These are phyloP conservation scores for Talaromyces nanjingensis DNA, from an alignment of 495 filamentous ascomycete genomes.

Conservation along the genomic window DNA sequence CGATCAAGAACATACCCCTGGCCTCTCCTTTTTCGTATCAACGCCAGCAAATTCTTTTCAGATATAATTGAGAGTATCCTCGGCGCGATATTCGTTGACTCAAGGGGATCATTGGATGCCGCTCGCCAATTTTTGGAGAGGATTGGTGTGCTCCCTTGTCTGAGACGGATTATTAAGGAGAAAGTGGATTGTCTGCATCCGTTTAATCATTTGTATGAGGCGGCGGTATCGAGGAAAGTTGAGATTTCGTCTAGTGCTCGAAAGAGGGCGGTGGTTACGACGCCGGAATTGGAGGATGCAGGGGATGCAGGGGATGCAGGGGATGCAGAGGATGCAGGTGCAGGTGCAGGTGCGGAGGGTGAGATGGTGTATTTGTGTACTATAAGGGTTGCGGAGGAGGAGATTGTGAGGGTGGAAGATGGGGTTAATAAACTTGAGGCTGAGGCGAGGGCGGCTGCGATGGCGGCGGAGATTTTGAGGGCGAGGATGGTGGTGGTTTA, in stretches of 20 bases:
- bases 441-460: conserved; percentile 47
- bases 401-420: conserved; percentile 37
- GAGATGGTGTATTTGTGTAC: conserved; percentile 35
- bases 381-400: conserved; percentile 42
- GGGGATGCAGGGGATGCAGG: too few relatives aligned
- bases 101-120: conserved; percentile 45
- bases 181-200: conserved; percentile 64
- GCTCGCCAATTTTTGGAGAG: conserved; percentile 54
- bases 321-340: too few relatives aligned
- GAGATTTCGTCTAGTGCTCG: not conserved
- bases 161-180: conserved; percentile 54
- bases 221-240: conserved; percentile 46
- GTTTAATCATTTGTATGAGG: conserved; percentile 57
- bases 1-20: conserved; percentile 60
- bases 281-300: too few relatives aligned
- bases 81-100: conserved; percentile 84
- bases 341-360: not conserved
- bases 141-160: conserved; percentile 56
- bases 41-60: conserved; percentile 73
- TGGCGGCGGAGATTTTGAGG: conserved; percentile 31
- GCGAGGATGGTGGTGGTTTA: conserved; percentile 9
- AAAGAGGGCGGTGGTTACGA: conserved; percentile 2
- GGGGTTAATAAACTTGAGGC: conserved; percentile 48
- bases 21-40: conserved; percentile 57
- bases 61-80: conserved; percentile 78